A percentile compares a stretch with the other conserved stretches of the same genome.
Conservation (phyloP, 352 stramenopile genomes). For the Globisporangium orthogonon region DNA sequence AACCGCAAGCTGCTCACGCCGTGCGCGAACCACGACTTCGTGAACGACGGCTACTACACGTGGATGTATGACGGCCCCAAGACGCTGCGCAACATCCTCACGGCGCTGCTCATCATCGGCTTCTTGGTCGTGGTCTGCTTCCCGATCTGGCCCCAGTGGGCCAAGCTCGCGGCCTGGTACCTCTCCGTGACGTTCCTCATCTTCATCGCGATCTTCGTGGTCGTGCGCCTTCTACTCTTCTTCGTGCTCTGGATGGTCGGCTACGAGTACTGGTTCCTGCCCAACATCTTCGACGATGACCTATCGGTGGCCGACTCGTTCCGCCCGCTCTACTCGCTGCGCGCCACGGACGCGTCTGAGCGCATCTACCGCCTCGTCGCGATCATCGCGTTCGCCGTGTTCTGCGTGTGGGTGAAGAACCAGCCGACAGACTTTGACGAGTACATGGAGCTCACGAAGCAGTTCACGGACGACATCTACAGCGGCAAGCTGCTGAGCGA, state of each 20-base stretch:
- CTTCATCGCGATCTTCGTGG: conserved; percentile 97
- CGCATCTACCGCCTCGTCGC: conserved; percentile 93
- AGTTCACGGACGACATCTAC: conserved; percentile 99
- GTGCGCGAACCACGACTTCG: conserved; percentile 88
- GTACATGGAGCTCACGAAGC: conserved; percentile 97
- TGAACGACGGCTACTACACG: conserved; percentile 96
- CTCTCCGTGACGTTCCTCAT: conserved; percentile 98
- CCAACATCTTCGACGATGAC: conserved; percentile 99
- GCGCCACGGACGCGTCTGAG: conserved; percentile 84
- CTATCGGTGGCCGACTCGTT: conserved; percentile 98
- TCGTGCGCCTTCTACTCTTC: conserved; percentile 93
- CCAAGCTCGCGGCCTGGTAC: conserved; percentile 98
- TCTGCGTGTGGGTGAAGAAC: conserved; percentile 97
- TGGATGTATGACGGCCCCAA: conserved; percentile 99
- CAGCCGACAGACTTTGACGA: conserved; percentile 99
- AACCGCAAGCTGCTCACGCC: conserved; percentile 87
- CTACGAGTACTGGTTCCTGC: conserved; percentile 98
- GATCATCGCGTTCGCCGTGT: conserved; percentile 90
- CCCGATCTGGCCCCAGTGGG: conserved; percentile 98
- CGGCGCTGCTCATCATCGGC: conserved; percentile 94
- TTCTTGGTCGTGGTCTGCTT: conserved; percentile 98
- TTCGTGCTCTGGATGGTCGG: conserved; percentile 94
- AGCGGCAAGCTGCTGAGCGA: conserved; percentile 97
- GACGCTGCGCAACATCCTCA: conserved; percentile 97
- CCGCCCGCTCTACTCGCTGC: conserved; percentile 91